Evolutionary conservation across 2,329 filamentous ascomycete genomes (phyloP).

Genomic region (Nigrospora oryzae): DNA sequence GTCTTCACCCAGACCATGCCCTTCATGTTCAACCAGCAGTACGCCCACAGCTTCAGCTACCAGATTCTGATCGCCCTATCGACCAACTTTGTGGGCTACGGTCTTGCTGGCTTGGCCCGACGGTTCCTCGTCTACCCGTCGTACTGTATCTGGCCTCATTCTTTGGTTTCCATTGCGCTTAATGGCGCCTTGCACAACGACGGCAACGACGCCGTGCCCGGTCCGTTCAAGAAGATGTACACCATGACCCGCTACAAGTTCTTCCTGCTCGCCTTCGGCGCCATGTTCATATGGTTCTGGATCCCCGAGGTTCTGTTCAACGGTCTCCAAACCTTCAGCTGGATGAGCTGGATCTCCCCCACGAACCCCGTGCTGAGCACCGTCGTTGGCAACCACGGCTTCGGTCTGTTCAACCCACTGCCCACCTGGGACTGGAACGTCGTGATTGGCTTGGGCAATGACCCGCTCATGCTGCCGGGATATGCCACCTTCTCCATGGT

Average conservation of each 20-base stretch:
- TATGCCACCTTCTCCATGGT: conserved; percentile 56
- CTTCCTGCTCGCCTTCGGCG: conserved; percentile 31
- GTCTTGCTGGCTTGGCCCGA: conserved; percentile 36
- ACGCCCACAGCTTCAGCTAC: conserved; percentile 37
- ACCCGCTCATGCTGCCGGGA: conserved; percentile 26
- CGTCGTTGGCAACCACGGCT: conserved; percentile 27
- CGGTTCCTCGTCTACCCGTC: conserved; percentile 43
- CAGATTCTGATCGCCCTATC: conserved; percentile 40
- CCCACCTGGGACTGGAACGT: conserved; percentile 32
- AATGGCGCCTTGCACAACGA: conserved; percentile 33
- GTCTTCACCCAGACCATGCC: conserved; percentile 40
- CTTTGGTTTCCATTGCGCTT: conserved; percentile 37
- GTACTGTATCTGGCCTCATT: conserved; percentile 39
- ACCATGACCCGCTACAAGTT: conserved; percentile 33
- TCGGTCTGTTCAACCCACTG: conserved; percentile 32
- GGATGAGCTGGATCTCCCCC: conserved; percentile 37
- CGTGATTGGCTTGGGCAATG: conserved; percentile 9
- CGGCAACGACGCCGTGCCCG: conserved; percentile 28
- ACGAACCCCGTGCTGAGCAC: conserved; percentile 37
- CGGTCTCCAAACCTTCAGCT: conserved; percentile 36
- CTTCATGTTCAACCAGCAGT: conserved; percentile 40
- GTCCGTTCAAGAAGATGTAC: conserved; percentile 30
- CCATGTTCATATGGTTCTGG: conserved; percentile 43
- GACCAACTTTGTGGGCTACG: conserved; percentile 49
- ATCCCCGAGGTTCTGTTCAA: conserved; percentile 41